Evolutionary conservation across 2,329 filamentous ascomycete species (phyloP).

Genomic region (Incumbomyces lentus): DNA sequence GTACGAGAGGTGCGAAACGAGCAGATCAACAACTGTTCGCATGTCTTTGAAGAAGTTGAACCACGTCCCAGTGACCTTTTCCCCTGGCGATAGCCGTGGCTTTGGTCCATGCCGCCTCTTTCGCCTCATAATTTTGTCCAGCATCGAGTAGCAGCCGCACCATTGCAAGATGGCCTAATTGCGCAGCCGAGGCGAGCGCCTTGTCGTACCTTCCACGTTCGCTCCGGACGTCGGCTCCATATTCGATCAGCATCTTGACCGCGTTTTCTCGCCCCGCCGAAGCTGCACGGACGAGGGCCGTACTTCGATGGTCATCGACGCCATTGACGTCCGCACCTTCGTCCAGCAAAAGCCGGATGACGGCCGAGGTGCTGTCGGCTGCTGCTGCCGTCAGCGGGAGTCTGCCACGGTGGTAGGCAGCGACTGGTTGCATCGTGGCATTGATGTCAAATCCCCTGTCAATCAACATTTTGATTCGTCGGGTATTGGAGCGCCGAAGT

Average conservation of each 20-base stretch:
- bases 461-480: conserved; percentile 6
- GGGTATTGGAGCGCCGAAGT: background rate
- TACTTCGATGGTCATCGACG: background rate
- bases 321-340: conserved; percentile 7
- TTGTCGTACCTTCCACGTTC: background rate
- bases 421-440: background rate
- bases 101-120: no score
- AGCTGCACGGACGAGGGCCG: background rate
- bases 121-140: no score
- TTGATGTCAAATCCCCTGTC: background rate
- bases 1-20: no score
- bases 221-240: background rate
- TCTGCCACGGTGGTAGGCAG: background rate
- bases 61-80: no score
- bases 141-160: background rate
- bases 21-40: no score
- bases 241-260: background rate
- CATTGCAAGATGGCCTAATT: background rate
- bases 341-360: background rate
- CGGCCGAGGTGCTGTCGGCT: background rate
- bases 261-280: background rate
- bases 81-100: no score
- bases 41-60: no score
- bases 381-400: background rate
- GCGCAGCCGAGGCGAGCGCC: background rate